Evolutionary conservation across 2,329 filamentous ascomycete genomes (phyloP).

Genomic region (Trichoderma sp.): DNA sequence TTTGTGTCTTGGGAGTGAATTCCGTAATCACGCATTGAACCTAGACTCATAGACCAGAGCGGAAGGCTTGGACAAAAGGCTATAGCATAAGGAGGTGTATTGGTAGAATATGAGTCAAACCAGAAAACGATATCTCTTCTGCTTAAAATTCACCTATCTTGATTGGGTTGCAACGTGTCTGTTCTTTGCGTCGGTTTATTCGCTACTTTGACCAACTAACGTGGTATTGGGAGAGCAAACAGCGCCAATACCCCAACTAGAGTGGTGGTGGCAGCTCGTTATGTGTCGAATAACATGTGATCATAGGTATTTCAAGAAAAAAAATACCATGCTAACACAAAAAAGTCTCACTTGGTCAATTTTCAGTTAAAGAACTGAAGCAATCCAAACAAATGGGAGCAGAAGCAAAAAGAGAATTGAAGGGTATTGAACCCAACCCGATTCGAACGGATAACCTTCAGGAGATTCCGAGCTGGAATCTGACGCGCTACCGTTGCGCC

Average conservation of each 20-base stretch:
- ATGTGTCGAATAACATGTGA: no score
- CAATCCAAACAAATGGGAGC: not conserved
- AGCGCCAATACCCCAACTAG: no score
- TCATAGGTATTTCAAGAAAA: no score
- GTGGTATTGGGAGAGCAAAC: no score
- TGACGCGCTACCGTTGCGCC: conserved; percentile 17
- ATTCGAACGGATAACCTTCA: conserved; percentile 18
- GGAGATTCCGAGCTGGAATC: conserved; percentile 15
- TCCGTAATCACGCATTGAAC: no score
- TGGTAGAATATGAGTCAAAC: not conserved
- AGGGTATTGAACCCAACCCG: conserved; percentile 16
- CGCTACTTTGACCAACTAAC: not conserved
- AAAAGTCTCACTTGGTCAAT: not conserved
- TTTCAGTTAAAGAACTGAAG: not conserved
- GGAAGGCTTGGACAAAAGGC: not conserved
- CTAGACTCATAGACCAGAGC: not conserved
- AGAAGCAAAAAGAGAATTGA: not conserved
- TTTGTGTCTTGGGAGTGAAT: not conserved
- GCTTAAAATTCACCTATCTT: not conserved
- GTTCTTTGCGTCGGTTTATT: not conserved
- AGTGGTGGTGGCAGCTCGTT: no score
- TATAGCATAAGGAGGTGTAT: not conserved
- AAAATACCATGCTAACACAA: not conserved
- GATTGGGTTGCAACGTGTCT: not conserved
- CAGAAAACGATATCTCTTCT: not conserved